Evolutionary conservation across 208 protist species (phyloP).

Genomic region (Trypanosoma mega): DNA sequence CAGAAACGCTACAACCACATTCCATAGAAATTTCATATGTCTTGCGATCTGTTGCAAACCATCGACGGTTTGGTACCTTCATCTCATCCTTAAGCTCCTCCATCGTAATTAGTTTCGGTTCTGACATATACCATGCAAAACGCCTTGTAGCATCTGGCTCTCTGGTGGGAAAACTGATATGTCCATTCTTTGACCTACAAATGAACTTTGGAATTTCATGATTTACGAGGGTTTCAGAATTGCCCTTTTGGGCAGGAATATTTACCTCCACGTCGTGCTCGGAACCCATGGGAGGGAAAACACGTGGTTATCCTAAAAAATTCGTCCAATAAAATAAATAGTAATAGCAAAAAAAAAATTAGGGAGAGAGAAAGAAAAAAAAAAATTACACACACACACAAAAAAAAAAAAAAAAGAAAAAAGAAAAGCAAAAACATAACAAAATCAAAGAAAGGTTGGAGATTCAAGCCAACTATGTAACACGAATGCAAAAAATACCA

Average conservation of each 20-base stretch:
- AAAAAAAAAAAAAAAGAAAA: slow-evolving; percentile 5
- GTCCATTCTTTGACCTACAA: slow-evolving; percentile 63
- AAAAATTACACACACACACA: slow-evolving; percentile 1
- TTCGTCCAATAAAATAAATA: too few species aligned
- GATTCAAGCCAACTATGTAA: not conserved
- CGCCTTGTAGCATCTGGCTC: slow-evolving; percentile 47
- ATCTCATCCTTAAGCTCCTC: slow-evolving; percentile 55
- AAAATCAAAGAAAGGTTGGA: slow-evolving; percentile 1
- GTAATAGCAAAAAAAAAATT: not conserved
- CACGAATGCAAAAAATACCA: slow-evolving; percentile 1
- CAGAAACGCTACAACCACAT: slow-evolving; percentile 42
- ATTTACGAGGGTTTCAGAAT: slow-evolving; percentile 49
- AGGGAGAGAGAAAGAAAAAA: slow-evolving; percentile 5
- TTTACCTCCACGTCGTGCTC: too few species aligned
- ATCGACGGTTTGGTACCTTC: slow-evolving; percentile 55
- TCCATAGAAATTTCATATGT: slow-evolving; percentile 54
- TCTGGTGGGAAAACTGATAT: slow-evolving; percentile 55
- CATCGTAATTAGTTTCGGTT: slow-evolving; percentile 32
- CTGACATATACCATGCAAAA: slow-evolving; percentile 80
- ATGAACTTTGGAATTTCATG: slow-evolving; percentile 53
- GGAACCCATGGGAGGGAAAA: too few species aligned
- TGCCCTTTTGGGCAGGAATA: slow-evolving; percentile 1
- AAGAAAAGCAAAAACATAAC: slow-evolving; percentile 7
- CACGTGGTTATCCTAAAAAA: too few species aligned
- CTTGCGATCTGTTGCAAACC: slow-evolving; percentile 66